Conservation (phyloP, 805 yeast species). For the Kluyveromyces aestuarii region DNA sequence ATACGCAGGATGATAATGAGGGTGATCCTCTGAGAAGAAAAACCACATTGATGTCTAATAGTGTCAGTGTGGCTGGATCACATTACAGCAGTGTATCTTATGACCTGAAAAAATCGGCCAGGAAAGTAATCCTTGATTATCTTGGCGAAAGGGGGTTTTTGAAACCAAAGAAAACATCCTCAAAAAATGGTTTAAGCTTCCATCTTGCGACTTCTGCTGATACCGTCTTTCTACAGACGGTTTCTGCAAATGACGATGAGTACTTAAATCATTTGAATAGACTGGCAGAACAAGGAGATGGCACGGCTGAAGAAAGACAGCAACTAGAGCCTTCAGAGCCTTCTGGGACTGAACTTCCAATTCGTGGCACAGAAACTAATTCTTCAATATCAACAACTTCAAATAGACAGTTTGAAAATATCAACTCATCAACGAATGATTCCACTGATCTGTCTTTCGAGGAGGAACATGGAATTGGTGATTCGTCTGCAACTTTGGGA, state of each 20-base stretch:
- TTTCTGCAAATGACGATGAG: constrained; percentile 22
- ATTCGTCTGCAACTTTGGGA: not conserved
- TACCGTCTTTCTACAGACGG: constrained; percentile 27
- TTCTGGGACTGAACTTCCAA: not conserved
- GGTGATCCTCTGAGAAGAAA: constrained; percentile 1
- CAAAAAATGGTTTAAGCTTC: constrained; percentile 15
- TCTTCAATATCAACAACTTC: not conserved
- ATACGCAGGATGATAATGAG: not conserved
- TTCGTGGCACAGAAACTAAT: not conserved
- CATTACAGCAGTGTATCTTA: not conserved
- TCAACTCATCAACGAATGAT: not conserved
- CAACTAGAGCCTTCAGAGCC: not conserved
- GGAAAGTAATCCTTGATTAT: constrained; percentile 10
- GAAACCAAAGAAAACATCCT: constrained; percentile 11
- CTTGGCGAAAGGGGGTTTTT: constrained; percentile 22
- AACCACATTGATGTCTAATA: not conserved
- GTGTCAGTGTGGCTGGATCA: constrained; percentile 1
- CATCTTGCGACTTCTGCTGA: constrained; percentile 29
- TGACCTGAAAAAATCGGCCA: not conserved
- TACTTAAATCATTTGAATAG: constrained; percentile 12
- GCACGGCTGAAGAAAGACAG: not conserved
- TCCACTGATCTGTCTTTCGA: not conserved
- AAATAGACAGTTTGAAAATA: too few relatives aligned
- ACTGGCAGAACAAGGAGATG: constrained; percentile 5
- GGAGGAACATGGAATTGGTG: not conserved